phyloP scores from a whole-genome alignment of 345 rosid species.

The Combretum micranthum region DNA sequence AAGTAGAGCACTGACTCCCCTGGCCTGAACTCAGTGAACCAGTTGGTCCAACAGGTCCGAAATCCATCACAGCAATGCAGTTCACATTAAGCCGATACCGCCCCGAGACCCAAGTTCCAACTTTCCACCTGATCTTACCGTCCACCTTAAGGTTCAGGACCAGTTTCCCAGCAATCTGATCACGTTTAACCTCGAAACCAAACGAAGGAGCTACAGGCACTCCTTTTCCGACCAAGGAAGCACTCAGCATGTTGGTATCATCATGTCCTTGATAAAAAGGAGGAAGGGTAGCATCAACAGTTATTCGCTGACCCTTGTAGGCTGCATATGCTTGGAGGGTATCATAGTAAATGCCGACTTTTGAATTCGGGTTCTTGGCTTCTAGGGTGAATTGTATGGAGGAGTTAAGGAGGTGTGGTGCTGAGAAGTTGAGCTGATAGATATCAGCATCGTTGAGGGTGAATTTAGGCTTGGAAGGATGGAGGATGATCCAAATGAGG shows the following conservation, averaged over 20 bases:
- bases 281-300: slow-evolving; percentile 43
- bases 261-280: slow-evolving; percentile 76
- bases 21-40: slow-evolving; percentile 40
- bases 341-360: slow-evolving; percentile 81
- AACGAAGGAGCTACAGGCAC: slow-evolving; percentile 63
- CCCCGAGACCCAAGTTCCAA: slow-evolving; percentile 86
- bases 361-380: slow-evolving; percentile 59
- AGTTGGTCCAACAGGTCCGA: slow-evolving; percentile 36
- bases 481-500: slow-evolving; percentile 64
- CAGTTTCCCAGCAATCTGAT: slow-evolving; percentile 47
- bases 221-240: slow-evolving; percentile 51
- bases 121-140: slow-evolving; percentile 76
- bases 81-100: slow-evolving; percentile 49
- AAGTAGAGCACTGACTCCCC: slow-evolving; percentile 66
- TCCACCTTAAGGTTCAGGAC: slow-evolving; percentile 44
- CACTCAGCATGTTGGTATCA: slow-evolving; percentile 52
- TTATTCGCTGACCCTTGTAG: slow-evolving; percentile 78
- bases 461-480: slow-evolving; percentile 68
- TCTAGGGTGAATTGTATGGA: slow-evolving; percentile 62
- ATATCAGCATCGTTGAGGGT: slow-evolving; percentile 54
- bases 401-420: slow-evolving; percentile 69
- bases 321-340: slow-evolving; percentile 49
- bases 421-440: slow-evolving; percentile 58
- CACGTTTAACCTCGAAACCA: slow-evolving; percentile 52
- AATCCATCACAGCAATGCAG: slow-evolving; percentile 56